Base-by-base conservation (phyloP, 495 filamentous ascomycete genomes). In the Evansstolkia leycettana region DNA sequence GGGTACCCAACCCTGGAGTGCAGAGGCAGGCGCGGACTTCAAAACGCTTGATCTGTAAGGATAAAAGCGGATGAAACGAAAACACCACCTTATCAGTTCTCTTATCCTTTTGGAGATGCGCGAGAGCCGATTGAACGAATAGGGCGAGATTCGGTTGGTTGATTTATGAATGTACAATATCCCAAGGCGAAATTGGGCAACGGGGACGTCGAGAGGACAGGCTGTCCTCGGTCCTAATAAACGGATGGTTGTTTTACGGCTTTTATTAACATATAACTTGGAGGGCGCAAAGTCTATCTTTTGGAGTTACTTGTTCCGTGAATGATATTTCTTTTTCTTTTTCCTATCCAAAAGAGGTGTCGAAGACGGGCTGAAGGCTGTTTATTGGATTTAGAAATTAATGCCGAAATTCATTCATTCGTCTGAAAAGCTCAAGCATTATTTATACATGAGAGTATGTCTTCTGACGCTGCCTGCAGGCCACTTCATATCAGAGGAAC, bases 1-100 rank as follows among this genome's bases (percentile, higher is more conserved):
- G 16, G 64, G 60, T 24, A 67, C 76, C 31, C 72, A 81, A 45
- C 84, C 81, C 1, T 56, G 82, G 45, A 82, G 78, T 42, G 67
- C 68, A 11, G 74, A 80, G 31, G 40, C 47, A 23, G 78, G 73
- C 13, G 59, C 60, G 23, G 64, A 66, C 33, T 68, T 52, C 52
- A 69, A 65, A 45, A 57, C 51, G 24, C 49, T 67, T 45, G 67
- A 69, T 32, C 51, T 72, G 43, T 72, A 57, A 60, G 34, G 30
- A 39, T 47, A 30, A 28, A 26, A 25, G 26, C 27, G 35, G 39
- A 33, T 31, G 35, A 20, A 32, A 25, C 12, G 17, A 41, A 31
- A 29, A 33, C 31, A 17, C 33, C 18, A 36, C 14, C 23, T 38
- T 19, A 3, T 17, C 17, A 33, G 3, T 19, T 33, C 6, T 19